phyloP scores from a whole-genome alignment of 106 monocot genomes.

The Dendrobium chrysotoxum region DNA sequence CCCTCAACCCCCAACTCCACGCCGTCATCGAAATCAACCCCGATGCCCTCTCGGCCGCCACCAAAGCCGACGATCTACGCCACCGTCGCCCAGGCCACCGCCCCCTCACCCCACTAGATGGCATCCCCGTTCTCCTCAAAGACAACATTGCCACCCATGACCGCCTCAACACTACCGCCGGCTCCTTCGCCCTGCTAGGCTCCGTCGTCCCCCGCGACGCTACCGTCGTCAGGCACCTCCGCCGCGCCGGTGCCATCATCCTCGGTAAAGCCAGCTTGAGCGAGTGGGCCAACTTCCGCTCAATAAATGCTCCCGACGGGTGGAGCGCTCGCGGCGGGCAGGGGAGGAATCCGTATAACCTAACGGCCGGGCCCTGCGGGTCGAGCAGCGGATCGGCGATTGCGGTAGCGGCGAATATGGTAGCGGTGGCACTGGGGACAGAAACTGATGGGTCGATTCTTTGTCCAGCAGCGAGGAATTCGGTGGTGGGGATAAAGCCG shows the following conservation, averaged over 20 bases:
- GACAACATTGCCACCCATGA: slow-evolving; percentile 48
- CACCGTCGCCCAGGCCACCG: neutral
- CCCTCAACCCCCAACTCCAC: slow-evolving; percentile 29
- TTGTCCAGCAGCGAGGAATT: slow-evolving; percentile 34
- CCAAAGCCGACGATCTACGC: slow-evolving; percentile 19
- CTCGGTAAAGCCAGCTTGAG: slow-evolving; percentile 71
- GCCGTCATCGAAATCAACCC: slow-evolving; percentile 51
- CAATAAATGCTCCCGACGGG: slow-evolving; percentile 22
- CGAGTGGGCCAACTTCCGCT: slow-evolving; percentile 63
- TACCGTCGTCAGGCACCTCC: slow-evolving; percentile 33
- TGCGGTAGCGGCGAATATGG: slow-evolving; percentile 58
- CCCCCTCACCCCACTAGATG: slow-evolving; percentile 11
- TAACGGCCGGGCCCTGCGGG: slow-evolving; percentile 43
- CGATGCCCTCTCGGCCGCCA: slow-evolving; percentile 31
- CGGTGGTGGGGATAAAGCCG: slow-evolving; percentile 71
- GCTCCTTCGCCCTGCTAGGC: slow-evolving; percentile 50
- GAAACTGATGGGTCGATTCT: slow-evolving; percentile 70
- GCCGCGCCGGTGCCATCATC: slow-evolving; percentile 53
- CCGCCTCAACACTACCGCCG: slow-evolving; percentile 64
- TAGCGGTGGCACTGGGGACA: slow-evolving; percentile 40
- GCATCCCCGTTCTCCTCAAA: slow-evolving; percentile 48
- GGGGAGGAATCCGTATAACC: slow-evolving; percentile 59
- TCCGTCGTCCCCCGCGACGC: slow-evolving; percentile 44
- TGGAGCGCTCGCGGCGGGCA: slow-evolving; percentile 76
- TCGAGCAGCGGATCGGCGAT: slow-evolving; percentile 87